Conservation (phyloP, 1,139 yeast genomes). For the Yamadazyma dushanensis region DNA sequence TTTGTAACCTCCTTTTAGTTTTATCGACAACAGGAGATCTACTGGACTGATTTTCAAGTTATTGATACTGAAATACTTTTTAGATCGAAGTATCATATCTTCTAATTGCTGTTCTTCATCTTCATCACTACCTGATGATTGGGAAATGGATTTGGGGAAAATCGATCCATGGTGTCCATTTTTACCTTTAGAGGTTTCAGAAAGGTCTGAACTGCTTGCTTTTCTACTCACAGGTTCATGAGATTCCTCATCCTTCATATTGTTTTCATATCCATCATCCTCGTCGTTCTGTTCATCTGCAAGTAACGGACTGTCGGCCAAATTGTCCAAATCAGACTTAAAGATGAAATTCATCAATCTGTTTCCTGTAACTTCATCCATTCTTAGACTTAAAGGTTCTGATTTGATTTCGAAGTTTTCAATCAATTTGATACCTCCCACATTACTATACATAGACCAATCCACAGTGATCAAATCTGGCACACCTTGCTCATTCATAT, state of each 20-base stretch:
- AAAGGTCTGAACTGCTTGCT: background rate
- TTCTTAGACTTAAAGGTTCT: constrained; percentile 53
- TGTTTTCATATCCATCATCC: background rate
- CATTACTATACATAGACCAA: constrained; percentile 67
- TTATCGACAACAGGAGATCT: constrained; percentile 55
- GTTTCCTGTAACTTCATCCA: constrained; percentile 63
- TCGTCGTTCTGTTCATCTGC: constrained; percentile 9
- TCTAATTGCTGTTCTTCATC: constrained; percentile 44
- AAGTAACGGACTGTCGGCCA: constrained; percentile 32
- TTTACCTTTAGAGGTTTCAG: background rate
- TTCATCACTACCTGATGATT: constrained; percentile 14
- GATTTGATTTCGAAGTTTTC: constrained; percentile 53
- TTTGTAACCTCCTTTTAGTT: constrained; percentile 53
- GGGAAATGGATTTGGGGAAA: constrained; percentile 9
- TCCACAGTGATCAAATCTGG: constrained; percentile 41
- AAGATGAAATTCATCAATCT: constrained; percentile 57
- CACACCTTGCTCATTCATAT: constrained; percentile 15
- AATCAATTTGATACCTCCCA: constrained; percentile 68
- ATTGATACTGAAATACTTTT: constrained; percentile 56
- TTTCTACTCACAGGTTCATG: background rate
- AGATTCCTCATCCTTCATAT: no score
- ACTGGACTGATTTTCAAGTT: constrained; percentile 48
- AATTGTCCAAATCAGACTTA: constrained; percentile 38
- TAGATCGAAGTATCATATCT: constrained; percentile 60
- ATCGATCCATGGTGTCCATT: background rate